Conservation (phyloP, 805 yeast species). For the Barnettozyma salicaria region DNA sequence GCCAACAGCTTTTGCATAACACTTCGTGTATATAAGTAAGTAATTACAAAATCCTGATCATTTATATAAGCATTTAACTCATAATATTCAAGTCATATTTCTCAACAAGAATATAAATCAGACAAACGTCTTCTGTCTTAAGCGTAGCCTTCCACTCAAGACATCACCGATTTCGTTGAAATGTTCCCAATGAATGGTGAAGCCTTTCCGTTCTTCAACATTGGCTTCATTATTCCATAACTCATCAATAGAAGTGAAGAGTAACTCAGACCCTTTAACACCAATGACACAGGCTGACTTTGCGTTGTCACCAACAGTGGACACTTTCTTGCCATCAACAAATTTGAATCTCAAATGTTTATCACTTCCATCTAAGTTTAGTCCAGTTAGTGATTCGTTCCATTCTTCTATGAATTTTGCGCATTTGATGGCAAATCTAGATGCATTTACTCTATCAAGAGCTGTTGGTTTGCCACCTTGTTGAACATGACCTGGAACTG, state of each 20-base stretch:
- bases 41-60: not conserved
- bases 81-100: not conserved
- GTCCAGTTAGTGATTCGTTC: slow-evolving; percentile 32
- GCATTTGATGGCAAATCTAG: slow-evolving; percentile 85
- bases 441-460: slow-evolving; percentile 85
- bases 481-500: slow-evolving; percentile 97
- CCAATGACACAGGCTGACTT: slow-evolving; percentile 54
- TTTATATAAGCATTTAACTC: not conserved
- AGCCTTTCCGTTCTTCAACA: slow-evolving; percentile 57
- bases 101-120: not conserved
- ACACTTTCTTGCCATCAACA: slow-evolving; percentile 42
- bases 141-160: slow-evolving; percentile 60
- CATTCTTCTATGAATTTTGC: slow-evolving; percentile 79
- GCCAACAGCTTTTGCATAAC: too few relatives aligned
- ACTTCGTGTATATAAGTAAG: too few relatives aligned
- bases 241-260: slow-evolving; percentile 48
- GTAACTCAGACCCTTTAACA: slow-evolving; percentile 58
- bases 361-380: slow-evolving; percentile 30
- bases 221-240: slow-evolving; percentile 60
- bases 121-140: slow-evolving; percentile 35
- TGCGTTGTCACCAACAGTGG: slow-evolving; percentile 37
- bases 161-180: slow-evolving; percentile 57
- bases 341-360: slow-evolving; percentile 48
- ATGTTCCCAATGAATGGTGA: slow-evolving; percentile 61
- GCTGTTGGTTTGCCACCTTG: slow-evolving; percentile 96